phyloP scores from a whole-genome alignment of 73 alveolate species.

The Uronychia setigera region DNA sequence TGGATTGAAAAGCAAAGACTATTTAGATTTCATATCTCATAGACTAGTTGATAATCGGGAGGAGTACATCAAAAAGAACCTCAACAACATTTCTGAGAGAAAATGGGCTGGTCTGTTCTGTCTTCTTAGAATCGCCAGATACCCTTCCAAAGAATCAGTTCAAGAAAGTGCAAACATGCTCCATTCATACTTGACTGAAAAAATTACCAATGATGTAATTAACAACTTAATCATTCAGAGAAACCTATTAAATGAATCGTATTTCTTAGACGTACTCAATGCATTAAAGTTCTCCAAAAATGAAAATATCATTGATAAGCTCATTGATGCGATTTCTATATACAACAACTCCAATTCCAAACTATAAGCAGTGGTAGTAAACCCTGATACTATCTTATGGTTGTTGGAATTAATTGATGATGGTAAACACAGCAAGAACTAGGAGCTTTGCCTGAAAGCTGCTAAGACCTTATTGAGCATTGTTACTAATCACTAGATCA shows the following conservation, averaged over 20 bases:
- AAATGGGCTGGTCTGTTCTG: conserved; percentile 50
- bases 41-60: conserved; percentile 19
- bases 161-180: neutral
- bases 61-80: conserved; percentile 9
- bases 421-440: conserved; percentile 11
- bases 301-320: conserved; percentile 18
- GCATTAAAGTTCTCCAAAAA: conserved; percentile 41
- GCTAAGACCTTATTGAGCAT: conserved; percentile 33
- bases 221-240: neutral
- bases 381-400: conserved; percentile 72
- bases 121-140: conserved; percentile 46
- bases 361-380: conserved; percentile 1
- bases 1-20: conserved; percentile 37
- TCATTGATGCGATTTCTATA: conserved; percentile 5
- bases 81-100: conserved; percentile 5
- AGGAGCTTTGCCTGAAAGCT: conserved; percentile 51
- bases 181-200: neutral
- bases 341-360: neutral
- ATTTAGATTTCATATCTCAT: conserved; percentile 36
- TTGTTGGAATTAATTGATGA: conserved; percentile 31
- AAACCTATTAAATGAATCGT: conserved; percentile 21
- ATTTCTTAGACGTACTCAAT: conserved; percentile 45
- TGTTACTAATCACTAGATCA: conserved; percentile 56
- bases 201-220: neutral
- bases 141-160: neutral